Evolutionary conservation across 2,329 filamentous ascomycete species (phyloP), one percentile per base, ranked within the genome.

Genomic region (Fusarium clavum): DNA sequence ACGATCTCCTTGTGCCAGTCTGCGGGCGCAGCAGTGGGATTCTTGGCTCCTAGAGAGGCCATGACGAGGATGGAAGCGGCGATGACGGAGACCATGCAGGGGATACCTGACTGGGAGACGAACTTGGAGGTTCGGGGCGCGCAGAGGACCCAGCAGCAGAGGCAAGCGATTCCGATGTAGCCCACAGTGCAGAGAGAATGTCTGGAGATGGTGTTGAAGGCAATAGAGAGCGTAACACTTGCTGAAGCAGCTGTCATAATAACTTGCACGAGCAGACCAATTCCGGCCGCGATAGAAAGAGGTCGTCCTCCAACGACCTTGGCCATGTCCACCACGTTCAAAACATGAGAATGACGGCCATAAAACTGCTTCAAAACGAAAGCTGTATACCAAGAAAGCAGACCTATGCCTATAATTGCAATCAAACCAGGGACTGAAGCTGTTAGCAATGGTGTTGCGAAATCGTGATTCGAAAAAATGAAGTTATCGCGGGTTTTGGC

Each of bases 191-290:
- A 93, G 10, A 89, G 73, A 8, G 83, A 82, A 76, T 90, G 86
- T 58, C 83, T 81, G 13, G 85, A 87, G 77, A 92, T 89, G 52
- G 89, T 91, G 81, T 92, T 92, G 72, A 92, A 84, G 73, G 90
- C 91, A 73, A 91, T 87, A 45, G 90, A 87, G 48, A 90, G 88
- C 5, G 89, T 88, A 52, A 92, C 83, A 73, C 88, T 90, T 74
- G 91, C 90, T 63, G 91, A 85, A 45, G 87, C 89, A 80, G 88
- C 86, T 61, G 92, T 92, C 79, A 91, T 91, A 53, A 88, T 91
- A 76, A 92, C 91, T 82, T 93, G 92, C 70, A 92, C 77, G 14
- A 92, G 76, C 76, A 93, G 90, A 83, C 91, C 91, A 71, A 89
- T 80, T 4, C 89, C 77, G 11, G 75, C 62, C 2, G 72, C 27